phyloP scores from a whole-genome alignment of 805 yeast species.

The Saccharomyces kudriavzevii region DNA sequence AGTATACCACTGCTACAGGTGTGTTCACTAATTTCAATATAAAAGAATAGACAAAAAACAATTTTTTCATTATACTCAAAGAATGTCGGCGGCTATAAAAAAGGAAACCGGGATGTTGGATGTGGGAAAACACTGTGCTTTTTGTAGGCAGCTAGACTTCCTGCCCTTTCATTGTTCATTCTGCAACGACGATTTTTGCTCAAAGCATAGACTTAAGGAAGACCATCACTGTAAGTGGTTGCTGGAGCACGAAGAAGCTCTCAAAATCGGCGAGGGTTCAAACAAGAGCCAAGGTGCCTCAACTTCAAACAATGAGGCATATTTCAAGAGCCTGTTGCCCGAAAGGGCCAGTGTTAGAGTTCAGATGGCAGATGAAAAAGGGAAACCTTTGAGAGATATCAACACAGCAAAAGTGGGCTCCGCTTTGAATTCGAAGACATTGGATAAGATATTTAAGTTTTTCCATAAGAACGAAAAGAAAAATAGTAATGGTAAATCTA shows the following conservation, averaged over 20 bases:
- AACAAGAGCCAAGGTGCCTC: background rate
- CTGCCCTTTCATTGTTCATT: slow-evolving; percentile 28
- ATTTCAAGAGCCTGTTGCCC: slow-evolving; percentile 25
- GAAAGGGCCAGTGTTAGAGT: slow-evolving; percentile 23
- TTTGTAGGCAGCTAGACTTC: slow-evolving; percentile 28
- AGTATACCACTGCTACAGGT: background rate
- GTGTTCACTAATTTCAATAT: background rate
- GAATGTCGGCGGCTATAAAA: slow-evolving; percentile 1
- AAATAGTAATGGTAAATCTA: background rate
- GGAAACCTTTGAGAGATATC: background rate
- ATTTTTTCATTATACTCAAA: background rate
- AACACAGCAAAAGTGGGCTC: slow-evolving; percentile 6
- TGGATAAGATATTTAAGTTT: slow-evolving; percentile 22
- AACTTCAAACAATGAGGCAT: slow-evolving; percentile 5
- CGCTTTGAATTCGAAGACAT: slow-evolving; percentile 13
- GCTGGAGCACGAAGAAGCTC: slow-evolving; percentile 3
- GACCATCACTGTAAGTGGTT: slow-evolving; percentile 22
- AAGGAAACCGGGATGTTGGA: slow-evolving; percentile 29
- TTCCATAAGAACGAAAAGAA: slow-evolving; percentile 12
- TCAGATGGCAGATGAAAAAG: background rate
- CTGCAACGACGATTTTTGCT: slow-evolving; percentile 27
- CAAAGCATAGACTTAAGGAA: slow-evolving; percentile 22
- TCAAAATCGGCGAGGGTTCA: background rate
- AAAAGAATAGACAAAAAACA: background rate
- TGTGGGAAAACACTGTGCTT: slow-evolving; percentile 30